Percentiles rank a stretch among this genome's conserved stretches.
Evolutionary conservation across 1,284 basidiomycete genomes (phyloP).

Genomic region (Mycena sp.): DNA sequence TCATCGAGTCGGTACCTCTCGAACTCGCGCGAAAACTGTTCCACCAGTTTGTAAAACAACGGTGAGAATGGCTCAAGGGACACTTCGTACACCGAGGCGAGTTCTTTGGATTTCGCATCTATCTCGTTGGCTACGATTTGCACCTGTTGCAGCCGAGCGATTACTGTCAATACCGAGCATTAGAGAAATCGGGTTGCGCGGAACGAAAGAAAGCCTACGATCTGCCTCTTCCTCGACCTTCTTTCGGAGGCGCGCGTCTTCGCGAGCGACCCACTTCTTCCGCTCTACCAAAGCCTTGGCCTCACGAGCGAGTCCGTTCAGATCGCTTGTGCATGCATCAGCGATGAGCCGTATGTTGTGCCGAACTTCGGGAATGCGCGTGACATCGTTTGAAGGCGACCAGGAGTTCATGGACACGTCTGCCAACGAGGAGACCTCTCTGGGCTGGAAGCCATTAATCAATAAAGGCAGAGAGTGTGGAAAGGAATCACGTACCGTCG

Average conservation of each 20-base stretch:
- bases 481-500: conserved; percentile 68
- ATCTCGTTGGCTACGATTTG: conserved; percentile 80
- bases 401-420: conserved; percentile 83
- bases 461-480: conserved; percentile 1
- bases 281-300: conserved; percentile 85
- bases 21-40: conserved; percentile 83
- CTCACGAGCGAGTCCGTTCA: conserved; percentile 90
- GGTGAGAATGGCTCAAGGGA: conserved; percentile 78
- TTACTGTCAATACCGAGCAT: conserved; percentile 59
- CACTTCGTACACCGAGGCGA: conserved; percentile 69
- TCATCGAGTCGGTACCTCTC: conserved; percentile 87
- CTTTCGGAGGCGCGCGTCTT: conserved; percentile 74
- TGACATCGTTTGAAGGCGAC: conserved; percentile 86
- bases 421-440: conserved; percentile 85
- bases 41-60: conserved; percentile 75
- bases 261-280: conserved; percentile 77
- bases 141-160: conserved; percentile 78
- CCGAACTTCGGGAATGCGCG: conserved; percentile 92
- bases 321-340: conserved; percentile 82
- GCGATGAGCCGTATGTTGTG: conserved; percentile 93
- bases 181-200: conserved; percentile 13
- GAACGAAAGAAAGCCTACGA: conserved; percentile 57
- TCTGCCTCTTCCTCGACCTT: conserved; percentile 80
- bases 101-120: conserved; percentile 66
- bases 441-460: conserved; percentile 58